phyloP scores from a whole-genome alignment of 179 eudicot species.

The Sideroxylon spinosum region DNA sequence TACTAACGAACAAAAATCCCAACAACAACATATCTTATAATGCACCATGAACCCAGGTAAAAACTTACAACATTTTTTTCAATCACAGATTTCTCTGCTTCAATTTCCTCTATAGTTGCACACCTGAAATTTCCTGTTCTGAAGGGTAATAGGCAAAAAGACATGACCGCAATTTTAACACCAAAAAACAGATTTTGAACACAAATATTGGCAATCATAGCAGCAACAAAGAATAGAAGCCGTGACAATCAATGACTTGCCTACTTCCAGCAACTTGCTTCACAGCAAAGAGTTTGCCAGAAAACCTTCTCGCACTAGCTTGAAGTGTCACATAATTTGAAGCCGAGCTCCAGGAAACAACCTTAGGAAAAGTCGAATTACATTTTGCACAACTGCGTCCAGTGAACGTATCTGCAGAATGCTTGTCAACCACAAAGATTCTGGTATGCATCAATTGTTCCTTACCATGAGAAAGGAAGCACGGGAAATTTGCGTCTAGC shows the following conservation, averaged over 20 bases:
- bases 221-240: neutral
- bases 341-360: conserved; percentile 55
- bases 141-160: conserved; percentile 20
- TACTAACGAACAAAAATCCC: conserved; percentile 5
- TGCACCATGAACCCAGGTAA: neutral
- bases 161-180: conserved; percentile 13
- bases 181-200: conserved; percentile 9
- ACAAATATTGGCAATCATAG: neutral
- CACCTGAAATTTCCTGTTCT: conserved; percentile 58
- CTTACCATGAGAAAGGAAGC: neutral
- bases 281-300: conserved; percentile 31
- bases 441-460: neutral
- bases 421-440: neutral
- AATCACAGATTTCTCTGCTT: conserved; percentile 77
- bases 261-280: conserved; percentile 41
- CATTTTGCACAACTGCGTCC: conserved; percentile 14
- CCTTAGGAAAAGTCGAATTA: conserved; percentile 20
- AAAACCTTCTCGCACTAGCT: conserved; percentile 30
- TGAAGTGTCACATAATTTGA: conserved; percentile 52
- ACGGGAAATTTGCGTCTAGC: neutral
- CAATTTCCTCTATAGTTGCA: conserved; percentile 92
- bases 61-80: conserved; percentile 73
- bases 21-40: neutral
- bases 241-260: conserved; percentile 30
- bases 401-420: conserved; percentile 10